Conservation (phyloP, 306 rosid species). For the Vachellia collinsii region DNA sequence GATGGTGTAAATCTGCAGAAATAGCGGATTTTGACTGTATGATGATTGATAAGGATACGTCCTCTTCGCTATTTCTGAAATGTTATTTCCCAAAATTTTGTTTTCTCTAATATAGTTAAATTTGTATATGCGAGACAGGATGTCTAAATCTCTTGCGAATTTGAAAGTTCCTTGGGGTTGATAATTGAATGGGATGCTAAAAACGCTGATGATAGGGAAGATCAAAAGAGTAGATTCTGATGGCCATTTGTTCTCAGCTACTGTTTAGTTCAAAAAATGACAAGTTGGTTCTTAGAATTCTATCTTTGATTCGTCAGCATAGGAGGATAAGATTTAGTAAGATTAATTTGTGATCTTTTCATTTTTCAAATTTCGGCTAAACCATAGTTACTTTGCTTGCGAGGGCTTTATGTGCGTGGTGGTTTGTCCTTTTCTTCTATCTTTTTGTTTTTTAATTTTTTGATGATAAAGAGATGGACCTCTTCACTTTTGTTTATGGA, state of each 20-base stretch:
- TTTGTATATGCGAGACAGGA: no score
- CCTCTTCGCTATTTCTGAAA: no score
- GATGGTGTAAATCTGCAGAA: constrained; percentile 9
- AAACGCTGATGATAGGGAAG: constrained; percentile 36
- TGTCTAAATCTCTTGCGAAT: neutral
- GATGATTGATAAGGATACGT: no score
- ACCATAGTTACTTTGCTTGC: constrained; percentile 5
- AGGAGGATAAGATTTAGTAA: constrained; percentile 3
- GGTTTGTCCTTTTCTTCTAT: neutral
- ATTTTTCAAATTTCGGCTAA: neutral
- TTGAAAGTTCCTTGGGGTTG: constrained; percentile 22
- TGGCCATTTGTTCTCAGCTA: constrained; percentile 28
- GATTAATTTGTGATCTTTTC: constrained; percentile 28
- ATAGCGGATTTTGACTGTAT: constrained; percentile 24
- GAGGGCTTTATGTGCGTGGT: neutral
- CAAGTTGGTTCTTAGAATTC: constrained; percentile 10
- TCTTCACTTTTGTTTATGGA: constrained; percentile 4
- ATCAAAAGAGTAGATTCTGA: constrained; percentile 23
- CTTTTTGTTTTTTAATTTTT: neutral
- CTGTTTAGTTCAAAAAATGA: constrained; percentile 18
- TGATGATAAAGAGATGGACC: neutral
- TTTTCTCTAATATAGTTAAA: no score
- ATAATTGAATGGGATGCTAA: constrained; percentile 40
- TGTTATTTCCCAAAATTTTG: no score
- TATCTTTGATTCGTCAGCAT: constrained; percentile 1